Conservation (phyloP, 106 monocot genomes). For the Platanthera guangdongensis region DNA sequence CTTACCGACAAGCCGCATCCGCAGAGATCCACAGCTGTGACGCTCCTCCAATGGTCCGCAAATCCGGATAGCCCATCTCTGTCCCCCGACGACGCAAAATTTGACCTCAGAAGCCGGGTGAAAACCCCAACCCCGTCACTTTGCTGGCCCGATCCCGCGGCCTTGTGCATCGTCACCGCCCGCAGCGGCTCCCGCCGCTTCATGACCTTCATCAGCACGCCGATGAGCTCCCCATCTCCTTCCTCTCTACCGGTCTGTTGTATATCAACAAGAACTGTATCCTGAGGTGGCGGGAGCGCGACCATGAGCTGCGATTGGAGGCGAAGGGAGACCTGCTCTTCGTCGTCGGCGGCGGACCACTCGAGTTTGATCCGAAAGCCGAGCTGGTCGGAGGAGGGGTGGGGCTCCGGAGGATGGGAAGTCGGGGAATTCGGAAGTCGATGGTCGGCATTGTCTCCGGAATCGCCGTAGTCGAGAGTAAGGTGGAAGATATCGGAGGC, state of each 20-base stretch:
- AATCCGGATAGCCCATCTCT: conserved; percentile 23
- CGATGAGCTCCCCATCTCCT: conserved; percentile 16
- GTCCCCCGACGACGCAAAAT: conserved; percentile 16
- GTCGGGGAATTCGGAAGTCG: neutral
- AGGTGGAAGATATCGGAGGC: conserved; percentile 87
- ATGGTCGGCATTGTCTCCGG: conserved; percentile 6
- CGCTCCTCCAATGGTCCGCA: conserved; percentile 61
- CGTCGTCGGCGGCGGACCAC: conserved; percentile 88
- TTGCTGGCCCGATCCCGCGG: conserved; percentile 62
- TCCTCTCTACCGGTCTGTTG: conserved; percentile 11
- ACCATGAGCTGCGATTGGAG: conserved; percentile 93
- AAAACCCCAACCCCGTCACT: conserved; percentile 78
- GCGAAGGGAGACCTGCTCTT: conserved; percentile 91
- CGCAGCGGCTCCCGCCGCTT: conserved; percentile 64
- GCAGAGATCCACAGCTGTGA: conserved; percentile 45
- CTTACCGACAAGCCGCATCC: conserved; percentile 82
- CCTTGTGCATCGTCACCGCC: conserved; percentile 41
- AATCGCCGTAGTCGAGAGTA: conserved; percentile 64
- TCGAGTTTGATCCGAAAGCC: conserved; percentile 90
- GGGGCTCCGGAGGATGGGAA: conserved; percentile 1
- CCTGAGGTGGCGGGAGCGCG: conserved; percentile 76
- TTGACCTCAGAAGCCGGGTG: conserved; percentile 50
- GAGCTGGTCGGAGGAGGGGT: conserved; percentile 17
- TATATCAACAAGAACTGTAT: conserved; percentile 55
- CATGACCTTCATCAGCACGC: conserved; percentile 64